A percentile compares a stretch with the other conserved stretches of the same genome.
Evolutionary conservation across 2,329 filamentous ascomycete species (phyloP).

Genomic region (Clarireedia monteithiana): DNA sequence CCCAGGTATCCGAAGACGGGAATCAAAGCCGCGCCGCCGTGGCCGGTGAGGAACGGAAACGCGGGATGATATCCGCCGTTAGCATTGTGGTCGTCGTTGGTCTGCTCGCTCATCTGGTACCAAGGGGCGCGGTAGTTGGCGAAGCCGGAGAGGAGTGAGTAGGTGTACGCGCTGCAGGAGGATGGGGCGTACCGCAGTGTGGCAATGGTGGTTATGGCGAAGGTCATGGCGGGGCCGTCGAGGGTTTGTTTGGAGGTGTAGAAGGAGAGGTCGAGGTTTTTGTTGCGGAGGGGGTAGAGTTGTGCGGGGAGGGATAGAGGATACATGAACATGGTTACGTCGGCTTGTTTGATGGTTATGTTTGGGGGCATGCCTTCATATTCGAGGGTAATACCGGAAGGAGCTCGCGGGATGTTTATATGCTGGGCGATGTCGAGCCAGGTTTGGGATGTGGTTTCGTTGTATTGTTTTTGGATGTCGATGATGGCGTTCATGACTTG

Average conservation of each 20-base stretch:
- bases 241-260: constrained; percentile 25
- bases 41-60: constrained; percentile 64
- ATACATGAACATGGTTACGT: constrained; percentile 12
- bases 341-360: constrained; percentile 17
- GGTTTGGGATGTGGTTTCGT: constrained; percentile 38
- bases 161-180: constrained; percentile 62
- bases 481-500: constrained; percentile 38
- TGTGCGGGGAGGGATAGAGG: constrained; percentile 4
- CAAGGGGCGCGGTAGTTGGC: constrained; percentile 60
- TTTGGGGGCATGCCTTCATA: constrained; percentile 13
- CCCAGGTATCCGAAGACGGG: constrained; percentile 61
- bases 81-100: constrained; percentile 47
- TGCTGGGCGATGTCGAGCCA: constrained; percentile 48
- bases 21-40: constrained; percentile 63
- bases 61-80: constrained; percentile 62
- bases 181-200: constrained; percentile 58
- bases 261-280: constrained; percentile 7
- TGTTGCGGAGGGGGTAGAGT: background rate
- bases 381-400: constrained; percentile 44
- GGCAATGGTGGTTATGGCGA: constrained; percentile 59
- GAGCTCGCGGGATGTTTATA: constrained; percentile 45
- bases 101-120: constrained; percentile 64
- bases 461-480: constrained; percentile 8
- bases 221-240: constrained; percentile 67
- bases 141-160: constrained; percentile 52